Evolutionary conservation across 768 basidiomycete genomes (phyloP), one percentile per base, ranked within the genome.

Genomic region (Favolaschia claudopus): DNA sequence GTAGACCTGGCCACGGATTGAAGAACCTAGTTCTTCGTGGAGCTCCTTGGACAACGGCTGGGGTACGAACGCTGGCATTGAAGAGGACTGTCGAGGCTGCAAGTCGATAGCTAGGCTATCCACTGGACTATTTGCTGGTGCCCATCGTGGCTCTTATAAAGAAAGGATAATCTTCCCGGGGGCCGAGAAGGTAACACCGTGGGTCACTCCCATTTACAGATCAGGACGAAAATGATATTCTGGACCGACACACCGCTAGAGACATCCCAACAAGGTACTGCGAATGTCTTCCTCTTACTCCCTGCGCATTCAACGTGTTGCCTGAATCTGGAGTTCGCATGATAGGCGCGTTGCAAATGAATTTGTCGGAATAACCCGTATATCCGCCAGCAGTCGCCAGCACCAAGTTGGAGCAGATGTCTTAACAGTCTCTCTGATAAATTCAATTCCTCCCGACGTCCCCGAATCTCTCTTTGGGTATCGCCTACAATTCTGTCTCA

Each of bases 1-100:
- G 64, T 81, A 78, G 25, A 86, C 74, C 9, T 77, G 71, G 15
- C 85, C 85, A 46, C 81, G 74, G 60, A 84, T 78, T 8, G 76
- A 63, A 20, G 77, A 70, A 13, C 73, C 74, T 20, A 87, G 76
- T 66, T 86, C 82, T 40, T 79, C 70, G 64, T 79, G 75, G 22
- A 82, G 73, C 17, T 73, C 70, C 25, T 73, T 67, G 29, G 74
- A 66, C 24, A 81, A 57, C 47, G 28, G 38, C 10, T 28, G n/a
- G 20, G 14, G 47, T 4, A 55, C 38, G 15, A 52, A 25, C 47
- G 34, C 45, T 7, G 63, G 55, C 63, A 64, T 64, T 28, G 45
- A n/a, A 22, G 14, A 29, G 31, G 42, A 33, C 42, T 5, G 49
- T 37, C 24, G 15, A 20, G 22, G 36, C 10, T 51, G 34, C n/a